phyloP scores from a whole-genome alignment of 164 flowering plant genomes.

The Piper betle region DNA sequence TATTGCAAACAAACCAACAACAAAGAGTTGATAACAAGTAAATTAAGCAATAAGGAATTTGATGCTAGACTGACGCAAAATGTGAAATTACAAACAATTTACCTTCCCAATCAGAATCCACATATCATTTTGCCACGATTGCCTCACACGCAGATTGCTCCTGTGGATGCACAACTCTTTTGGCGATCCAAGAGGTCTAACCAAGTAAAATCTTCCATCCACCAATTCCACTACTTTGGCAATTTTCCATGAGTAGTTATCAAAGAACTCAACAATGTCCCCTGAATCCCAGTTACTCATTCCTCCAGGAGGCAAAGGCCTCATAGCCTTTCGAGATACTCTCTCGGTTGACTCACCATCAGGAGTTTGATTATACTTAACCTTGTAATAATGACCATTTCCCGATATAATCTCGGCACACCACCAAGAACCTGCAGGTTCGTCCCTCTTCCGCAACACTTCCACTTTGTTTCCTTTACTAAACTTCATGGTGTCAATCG shows the following conservation, averaged over 20 bases:
- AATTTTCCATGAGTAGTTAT: slow-evolving; percentile 59
- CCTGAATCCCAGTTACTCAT: slow-evolving; percentile 42
- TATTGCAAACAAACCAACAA: no score
- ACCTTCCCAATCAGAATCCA: slow-evolving; percentile 52
- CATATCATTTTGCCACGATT: slow-evolving; percentile 31
- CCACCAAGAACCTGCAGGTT: slow-evolving; percentile 58
- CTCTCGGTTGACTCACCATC: slow-evolving; percentile 23
- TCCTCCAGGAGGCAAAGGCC: slow-evolving; percentile 63
- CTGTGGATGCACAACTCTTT: slow-evolving; percentile 23
- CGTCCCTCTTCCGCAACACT: slow-evolving; percentile 40
- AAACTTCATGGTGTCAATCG: slow-evolving; percentile 38
- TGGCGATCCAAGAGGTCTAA: slow-evolving; percentile 32
- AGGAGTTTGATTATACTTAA: slow-evolving; percentile 27
- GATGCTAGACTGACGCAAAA: background rate
- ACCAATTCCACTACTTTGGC: slow-evolving; percentile 36
- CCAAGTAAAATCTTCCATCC: slow-evolving; percentile 18
- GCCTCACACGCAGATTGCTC: slow-evolving; percentile 28
- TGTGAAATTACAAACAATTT: background rate
- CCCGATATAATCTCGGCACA: slow-evolving; percentile 54
- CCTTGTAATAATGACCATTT: slow-evolving; percentile 55
- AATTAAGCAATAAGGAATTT: no score
- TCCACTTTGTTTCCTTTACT: slow-evolving; percentile 63
- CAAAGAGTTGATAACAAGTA: background rate
- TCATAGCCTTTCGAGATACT: slow-evolving; percentile 51
- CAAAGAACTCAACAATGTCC: slow-evolving; percentile 62